Percentiles rank a stretch among this genome's conserved stretches.
phyloP scores from a whole-genome alignment of 164 flowering plant species.

The Cinnamomum chago region DNA sequence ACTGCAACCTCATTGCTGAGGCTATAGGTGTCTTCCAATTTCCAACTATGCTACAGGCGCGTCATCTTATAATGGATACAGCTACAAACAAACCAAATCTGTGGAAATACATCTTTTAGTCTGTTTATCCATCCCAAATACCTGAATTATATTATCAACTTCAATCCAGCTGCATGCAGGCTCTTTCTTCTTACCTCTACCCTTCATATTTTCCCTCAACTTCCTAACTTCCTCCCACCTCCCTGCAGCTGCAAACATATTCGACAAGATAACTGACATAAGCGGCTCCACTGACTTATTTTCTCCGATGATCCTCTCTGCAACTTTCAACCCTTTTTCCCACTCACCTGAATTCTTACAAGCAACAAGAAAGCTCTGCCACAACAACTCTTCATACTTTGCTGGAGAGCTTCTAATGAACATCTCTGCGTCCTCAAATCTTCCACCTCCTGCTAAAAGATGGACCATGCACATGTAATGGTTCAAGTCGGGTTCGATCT shows the following conservation, averaged over 20 bases:
- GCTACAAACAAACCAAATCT: background rate
- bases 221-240: slow-evolving; percentile 18
- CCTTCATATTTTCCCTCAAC: slow-evolving; percentile 12
- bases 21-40: no score
- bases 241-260: slow-evolving; percentile 18
- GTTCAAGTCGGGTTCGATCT: slow-evolving; percentile 17
- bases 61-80: no score
- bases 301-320: slow-evolving; percentile 12
- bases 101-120: background rate
- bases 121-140: slow-evolving; percentile 8
- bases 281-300: slow-evolving; percentile 1
- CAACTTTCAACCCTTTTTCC: slow-evolving; percentile 13
- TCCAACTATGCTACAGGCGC: no score
- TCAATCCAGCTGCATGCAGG: slow-evolving; percentile 31
- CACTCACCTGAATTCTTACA: slow-evolving; percentile 17
- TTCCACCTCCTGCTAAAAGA: slow-evolving; percentile 17
- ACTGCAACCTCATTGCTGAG: no score
- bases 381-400: slow-evolving; percentile 5
- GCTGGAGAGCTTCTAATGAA: slow-evolving; percentile 16
- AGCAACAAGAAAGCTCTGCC: slow-evolving; percentile 23
- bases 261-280: slow-evolving; percentile 14
- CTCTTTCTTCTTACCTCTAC: slow-evolving; percentile 17
- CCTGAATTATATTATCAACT: slow-evolving; percentile 11
- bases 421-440: slow-evolving; percentile 17
- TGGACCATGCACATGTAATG: slow-evolving; percentile 23